Percentiles rank a stretch among this genome's conserved stretches.
Conservation (phyloP, 1,139 yeast genomes). For the Yamadazyma oceani region DNA sequence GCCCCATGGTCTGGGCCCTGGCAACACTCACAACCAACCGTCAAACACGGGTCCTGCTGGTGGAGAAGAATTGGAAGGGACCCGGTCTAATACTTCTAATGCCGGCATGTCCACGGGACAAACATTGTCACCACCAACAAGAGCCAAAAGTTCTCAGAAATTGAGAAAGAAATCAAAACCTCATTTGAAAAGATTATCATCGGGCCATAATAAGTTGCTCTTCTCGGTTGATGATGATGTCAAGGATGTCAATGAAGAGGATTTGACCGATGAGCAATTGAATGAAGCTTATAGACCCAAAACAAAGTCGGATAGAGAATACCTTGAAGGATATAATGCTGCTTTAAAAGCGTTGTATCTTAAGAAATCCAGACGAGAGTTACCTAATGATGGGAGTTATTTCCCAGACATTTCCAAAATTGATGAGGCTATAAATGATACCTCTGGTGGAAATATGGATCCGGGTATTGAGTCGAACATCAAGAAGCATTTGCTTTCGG, state of each 20-base stretch:
- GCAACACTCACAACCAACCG: no score
- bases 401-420: conserved; percentile 13
- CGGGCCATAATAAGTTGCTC: conserved; percentile 34
- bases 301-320: conserved; percentile 49
- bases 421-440: conserved; percentile 6
- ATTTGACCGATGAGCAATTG: conserved; percentile 18
- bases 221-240: conserved; percentile 77
- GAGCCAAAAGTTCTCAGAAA: conserved; percentile 16
- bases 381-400: conserved; percentile 9
- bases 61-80: conserved; percentile 2
- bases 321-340: conserved; percentile 70
- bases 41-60: no score
- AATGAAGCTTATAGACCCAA: conserved; percentile 1
- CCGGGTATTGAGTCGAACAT: conserved; percentile 17
- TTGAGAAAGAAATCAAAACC: conserved; percentile 22
- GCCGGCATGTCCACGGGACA: background rate
- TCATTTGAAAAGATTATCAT: conserved; percentile 24
- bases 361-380: conserved; percentile 19
- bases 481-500: conserved; percentile 19
- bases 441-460: conserved; percentile 1
- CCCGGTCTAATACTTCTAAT: conserved; percentile 9
- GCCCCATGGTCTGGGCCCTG: no score
- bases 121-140: conserved; percentile 16
- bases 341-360: conserved; percentile 51
- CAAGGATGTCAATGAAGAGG: conserved; percentile 51